Conservation (phyloP, 2,329 filamentous ascomycete genomes). For the Trichoderma aggressivum region DNA sequence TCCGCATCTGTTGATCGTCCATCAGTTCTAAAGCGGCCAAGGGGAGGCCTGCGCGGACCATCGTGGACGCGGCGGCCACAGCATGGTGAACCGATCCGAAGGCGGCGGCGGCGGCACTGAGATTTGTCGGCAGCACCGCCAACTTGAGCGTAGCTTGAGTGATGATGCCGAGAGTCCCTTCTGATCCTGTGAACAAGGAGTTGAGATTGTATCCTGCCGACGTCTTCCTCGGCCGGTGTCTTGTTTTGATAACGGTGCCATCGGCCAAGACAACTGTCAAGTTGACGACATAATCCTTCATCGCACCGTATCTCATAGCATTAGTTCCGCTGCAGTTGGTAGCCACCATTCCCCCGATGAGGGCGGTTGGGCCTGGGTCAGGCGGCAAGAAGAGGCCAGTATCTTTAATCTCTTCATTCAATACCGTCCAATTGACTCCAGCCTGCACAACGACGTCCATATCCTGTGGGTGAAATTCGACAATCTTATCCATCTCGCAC, state of each 20-base stretch:
- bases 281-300: conserved; percentile 73
- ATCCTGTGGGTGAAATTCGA: conserved; percentile 62
- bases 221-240: conserved; percentile 63
- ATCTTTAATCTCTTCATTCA: conserved; percentile 62
- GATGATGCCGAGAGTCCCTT: conserved; percentile 68
- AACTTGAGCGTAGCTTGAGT: conserved; percentile 69
- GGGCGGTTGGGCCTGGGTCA: conserved; percentile 62
- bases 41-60: conserved; percentile 63
- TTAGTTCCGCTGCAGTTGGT: conserved; percentile 65
- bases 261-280: conserved; percentile 69
- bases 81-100: conserved; percentile 60
- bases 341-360: conserved; percentile 59
- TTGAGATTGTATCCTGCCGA: conserved; percentile 71
- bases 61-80: conserved; percentile 58
- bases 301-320: conserved; percentile 65
- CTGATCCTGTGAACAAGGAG: conserved; percentile 64
- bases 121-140: conserved; percentile 59
- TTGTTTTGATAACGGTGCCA: conserved; percentile 63
- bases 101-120: conserved; percentile 61
- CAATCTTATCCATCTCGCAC: conserved; percentile 61
- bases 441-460: conserved; percentile 72
- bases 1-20: conserved; percentile 63
- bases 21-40: conserved; percentile 65
- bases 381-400: conserved; percentile 66
- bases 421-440: conserved; percentile 62